Conservation (phyloP, 441 rosid genomes). For the Daphne laureola region DNA sequence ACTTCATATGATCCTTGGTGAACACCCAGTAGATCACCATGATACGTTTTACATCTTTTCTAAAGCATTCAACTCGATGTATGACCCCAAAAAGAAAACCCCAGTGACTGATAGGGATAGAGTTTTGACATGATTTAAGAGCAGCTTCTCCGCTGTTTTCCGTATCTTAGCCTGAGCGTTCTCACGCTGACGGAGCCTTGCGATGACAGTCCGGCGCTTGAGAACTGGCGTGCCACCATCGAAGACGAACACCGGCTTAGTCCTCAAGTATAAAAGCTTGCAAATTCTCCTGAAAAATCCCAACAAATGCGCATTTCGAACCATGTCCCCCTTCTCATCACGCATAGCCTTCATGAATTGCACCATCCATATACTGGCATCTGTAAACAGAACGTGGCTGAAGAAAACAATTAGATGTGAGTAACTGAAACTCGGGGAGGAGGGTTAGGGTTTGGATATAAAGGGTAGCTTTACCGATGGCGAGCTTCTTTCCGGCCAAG, state of each 20-base stretch:
- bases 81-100: too few species aligned
- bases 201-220: conserved; percentile 90
- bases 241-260: conserved; percentile 90
- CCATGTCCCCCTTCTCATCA: conserved; percentile 94
- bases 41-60: too few species aligned
- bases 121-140: conserved; percentile 64
- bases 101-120: not conserved
- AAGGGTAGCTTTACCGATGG: conserved; percentile 49
- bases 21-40: too few species aligned
- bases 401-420: not conserved
- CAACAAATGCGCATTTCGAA: conserved; percentile 78
- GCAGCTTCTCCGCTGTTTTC: conserved; percentile 89
- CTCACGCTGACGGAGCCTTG: conserved; percentile 85
- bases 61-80: too few species aligned
- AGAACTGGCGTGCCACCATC: conserved; percentile 93
- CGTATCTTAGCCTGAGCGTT: conserved; percentile 90
- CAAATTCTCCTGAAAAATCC: conserved; percentile 92
- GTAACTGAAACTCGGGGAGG: not conserved
- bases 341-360: conserved; percentile 99
- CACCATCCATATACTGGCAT: conserved; percentile 95
- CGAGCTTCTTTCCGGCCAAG: conserved; percentile 75
- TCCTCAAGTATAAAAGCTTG: conserved; percentile 67
- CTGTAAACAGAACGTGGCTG: conserved; percentile 24
- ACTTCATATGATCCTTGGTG: too few species aligned
- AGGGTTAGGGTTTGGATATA: conserved; percentile 13